Conservation (phyloP, 305 asterid species). For the Coffea humblotiana region DNA sequence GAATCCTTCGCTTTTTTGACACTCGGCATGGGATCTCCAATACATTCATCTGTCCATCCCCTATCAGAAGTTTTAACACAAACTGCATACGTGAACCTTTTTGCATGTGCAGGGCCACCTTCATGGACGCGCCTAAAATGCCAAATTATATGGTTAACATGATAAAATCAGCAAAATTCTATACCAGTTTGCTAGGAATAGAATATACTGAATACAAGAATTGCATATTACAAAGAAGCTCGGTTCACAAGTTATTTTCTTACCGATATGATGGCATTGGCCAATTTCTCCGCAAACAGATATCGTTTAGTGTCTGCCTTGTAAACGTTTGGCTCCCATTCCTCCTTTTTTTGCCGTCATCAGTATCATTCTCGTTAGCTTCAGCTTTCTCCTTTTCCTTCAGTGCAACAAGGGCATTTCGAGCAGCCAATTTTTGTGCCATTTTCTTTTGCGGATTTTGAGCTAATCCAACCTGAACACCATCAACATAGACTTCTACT, state of each 20-base stretch:
- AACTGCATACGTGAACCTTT: slow-evolving; percentile 86
- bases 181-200: neutral
- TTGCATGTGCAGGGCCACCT: slow-evolving; percentile 99
- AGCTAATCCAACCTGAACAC: slow-evolving; percentile 86
- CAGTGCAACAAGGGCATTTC: slow-evolving; percentile 85
- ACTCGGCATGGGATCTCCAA: slow-evolving; percentile 97
- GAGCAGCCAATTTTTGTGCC: slow-evolving; percentile 96
- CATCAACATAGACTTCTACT: slow-evolving; percentile 91
- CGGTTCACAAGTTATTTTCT: slow-evolving; percentile 10
- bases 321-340: slow-evolving; percentile 82
- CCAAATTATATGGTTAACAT: slow-evolving; percentile 8
- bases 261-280: slow-evolving; percentile 96
- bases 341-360: slow-evolving; percentile 59
- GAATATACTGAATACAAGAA: neutral
- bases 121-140: slow-evolving; percentile 68
- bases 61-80: slow-evolving; percentile 82
- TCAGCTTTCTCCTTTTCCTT: slow-evolving; percentile 82
- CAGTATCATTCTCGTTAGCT: slow-evolving; percentile 52
- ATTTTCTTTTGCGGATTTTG: slow-evolving; percentile 95
- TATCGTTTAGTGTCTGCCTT: slow-evolving; percentile 92
- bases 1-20: slow-evolving; percentile 99
- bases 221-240: neutral
- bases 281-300: slow-evolving; percentile 93
- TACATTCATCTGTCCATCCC: slow-evolving; percentile 95
- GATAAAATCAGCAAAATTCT: neutral